Conservation (phyloP, 2,329 filamentous ascomycete genomes). For the Colletotrichum tropicale region DNA sequence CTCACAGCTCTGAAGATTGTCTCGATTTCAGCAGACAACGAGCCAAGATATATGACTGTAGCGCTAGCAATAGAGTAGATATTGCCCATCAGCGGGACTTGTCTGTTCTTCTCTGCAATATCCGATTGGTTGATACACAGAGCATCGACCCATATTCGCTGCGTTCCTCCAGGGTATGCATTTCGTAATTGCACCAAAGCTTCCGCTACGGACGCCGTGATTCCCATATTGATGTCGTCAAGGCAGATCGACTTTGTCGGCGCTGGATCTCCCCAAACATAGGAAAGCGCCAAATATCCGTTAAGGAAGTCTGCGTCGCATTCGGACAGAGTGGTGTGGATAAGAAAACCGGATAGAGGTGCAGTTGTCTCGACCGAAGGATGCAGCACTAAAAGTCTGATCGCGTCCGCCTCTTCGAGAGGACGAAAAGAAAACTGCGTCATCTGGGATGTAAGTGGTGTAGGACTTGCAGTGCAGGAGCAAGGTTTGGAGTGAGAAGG, state of each 20-base stretch:
- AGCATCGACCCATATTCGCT: neutral
- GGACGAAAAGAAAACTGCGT: no score
- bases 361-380: neutral
- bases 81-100: neutral
- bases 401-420: neutral
- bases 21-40: neutral
- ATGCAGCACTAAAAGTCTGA: neutral
- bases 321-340: neutral
- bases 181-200: neutral
- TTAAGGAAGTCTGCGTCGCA: neutral
- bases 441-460: no score
- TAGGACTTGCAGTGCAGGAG: no score
- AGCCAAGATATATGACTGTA: neutral
- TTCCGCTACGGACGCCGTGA: neutral
- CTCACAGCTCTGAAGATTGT: neutral
- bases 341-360: neutral
- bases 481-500: no score
- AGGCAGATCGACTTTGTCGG: no score
- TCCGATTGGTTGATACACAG: neutral
- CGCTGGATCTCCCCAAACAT: no score
- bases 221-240: neutral
- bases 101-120: neutral
- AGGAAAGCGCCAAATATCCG: neutral
- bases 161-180: fast-evolving
- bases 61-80: neutral